Conservation (phyloP, 495 filamentous ascomycete species). For the Penicillium paxilli region DNA sequence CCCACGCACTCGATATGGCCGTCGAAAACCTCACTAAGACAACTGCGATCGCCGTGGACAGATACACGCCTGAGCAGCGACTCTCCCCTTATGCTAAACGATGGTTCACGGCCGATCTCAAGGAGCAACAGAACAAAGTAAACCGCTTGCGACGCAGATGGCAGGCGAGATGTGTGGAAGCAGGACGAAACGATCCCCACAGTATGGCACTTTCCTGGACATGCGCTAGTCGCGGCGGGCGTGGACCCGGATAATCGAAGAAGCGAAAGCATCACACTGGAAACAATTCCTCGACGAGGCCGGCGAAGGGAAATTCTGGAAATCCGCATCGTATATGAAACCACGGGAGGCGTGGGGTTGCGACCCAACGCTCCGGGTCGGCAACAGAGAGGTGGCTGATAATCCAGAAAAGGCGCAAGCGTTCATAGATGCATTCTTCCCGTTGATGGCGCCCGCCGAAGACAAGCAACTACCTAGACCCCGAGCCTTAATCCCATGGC, state of each 20-base stretch:
- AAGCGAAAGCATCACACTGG: constrained; percentile 17
- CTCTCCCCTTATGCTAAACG: constrained; percentile 22
- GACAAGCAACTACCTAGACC: no score
- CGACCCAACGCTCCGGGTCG: constrained; percentile 13
- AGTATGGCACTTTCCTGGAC: neutral
- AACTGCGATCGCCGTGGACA: neutral
- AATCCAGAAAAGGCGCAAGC: constrained; percentile 25
- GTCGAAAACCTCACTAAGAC: neutral
- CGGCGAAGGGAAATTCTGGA: constrained; percentile 22
- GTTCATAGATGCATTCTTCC: constrained; percentile 30
- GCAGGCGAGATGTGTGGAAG: constrained; percentile 12
- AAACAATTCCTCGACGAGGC: constrained; percentile 20
- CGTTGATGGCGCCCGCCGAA: constrained; percentile 9
- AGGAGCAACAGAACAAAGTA: constrained; percentile 15
- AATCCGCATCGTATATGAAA: constrained; percentile 26
- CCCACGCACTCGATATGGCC: neutral
- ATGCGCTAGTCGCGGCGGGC: constrained; percentile 16
- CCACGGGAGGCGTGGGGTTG: constrained; percentile 19
- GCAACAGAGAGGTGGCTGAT: constrained; percentile 5
- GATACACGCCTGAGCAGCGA: constrained; percentile 1
- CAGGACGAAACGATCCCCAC: constrained; percentile 6
- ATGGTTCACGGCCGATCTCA: constrained; percentile 26
- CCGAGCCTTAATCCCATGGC: constrained; percentile 23
- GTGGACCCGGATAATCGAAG: constrained; percentile 16
- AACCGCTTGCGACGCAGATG: constrained; percentile 18